These are phyloP conservation scores for Triglochin maritima DNA, from an alignment of 106 monocot genomes.

Conservation along the genomic window DNA sequence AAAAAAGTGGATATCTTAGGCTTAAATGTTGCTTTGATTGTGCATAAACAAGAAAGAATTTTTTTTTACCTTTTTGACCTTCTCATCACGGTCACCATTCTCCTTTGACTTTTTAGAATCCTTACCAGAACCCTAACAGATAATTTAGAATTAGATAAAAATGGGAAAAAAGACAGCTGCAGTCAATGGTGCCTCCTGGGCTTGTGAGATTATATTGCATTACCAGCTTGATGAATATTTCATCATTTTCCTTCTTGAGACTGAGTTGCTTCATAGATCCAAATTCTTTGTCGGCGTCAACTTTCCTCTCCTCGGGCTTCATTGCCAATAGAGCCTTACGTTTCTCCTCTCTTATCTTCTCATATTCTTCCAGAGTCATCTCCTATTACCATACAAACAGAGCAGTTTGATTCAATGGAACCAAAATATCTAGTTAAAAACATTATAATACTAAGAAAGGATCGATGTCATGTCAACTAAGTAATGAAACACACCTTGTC, in stretches of 20 bases:
- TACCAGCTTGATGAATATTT: conserved; percentile 39
- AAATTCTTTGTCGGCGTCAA: conserved; percentile 27
- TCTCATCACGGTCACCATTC: conserved; percentile 13
- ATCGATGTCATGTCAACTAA: neutral
- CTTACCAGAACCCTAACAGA: conserved; percentile 10
- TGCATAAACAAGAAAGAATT: neutral
- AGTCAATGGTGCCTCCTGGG: neutral
- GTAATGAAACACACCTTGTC: neutral
- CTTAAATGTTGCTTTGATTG: too few species aligned
- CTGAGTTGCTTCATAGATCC: conserved; percentile 28
- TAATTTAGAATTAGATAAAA: neutral
- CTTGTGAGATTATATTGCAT: neutral
- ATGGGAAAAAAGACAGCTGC: neutral
- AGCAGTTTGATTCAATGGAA: neutral
- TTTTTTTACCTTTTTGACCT: conserved; percentile 12
- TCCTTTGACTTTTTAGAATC: conserved; percentile 12
- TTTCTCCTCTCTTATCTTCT: conserved; percentile 42
- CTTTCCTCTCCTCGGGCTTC: conserved; percentile 38
- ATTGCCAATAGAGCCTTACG: conserved; percentile 29
- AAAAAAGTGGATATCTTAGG: neutral
- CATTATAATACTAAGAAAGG: neutral
- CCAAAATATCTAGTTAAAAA: neutral
- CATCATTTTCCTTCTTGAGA: conserved; percentile 26
- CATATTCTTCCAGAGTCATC: conserved; percentile 42
- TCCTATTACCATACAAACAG: conserved; percentile 11